Conservation (phyloP, 2,329 filamentous ascomycete genomes). For the Keithomyces neogunnii region DNA sequence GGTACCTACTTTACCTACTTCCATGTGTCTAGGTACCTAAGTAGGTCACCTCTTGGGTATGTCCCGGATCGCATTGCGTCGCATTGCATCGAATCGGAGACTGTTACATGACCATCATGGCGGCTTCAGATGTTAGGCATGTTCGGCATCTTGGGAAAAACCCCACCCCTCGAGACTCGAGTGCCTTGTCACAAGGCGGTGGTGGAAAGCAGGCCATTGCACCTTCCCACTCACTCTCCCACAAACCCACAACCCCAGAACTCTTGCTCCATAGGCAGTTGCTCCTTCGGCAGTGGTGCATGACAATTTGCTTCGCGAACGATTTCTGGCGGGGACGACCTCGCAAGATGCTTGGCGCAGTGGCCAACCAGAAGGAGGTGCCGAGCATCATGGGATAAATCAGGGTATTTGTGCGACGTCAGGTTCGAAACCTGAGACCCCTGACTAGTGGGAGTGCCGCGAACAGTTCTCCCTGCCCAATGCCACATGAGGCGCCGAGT, state of each 20-base stretch:
- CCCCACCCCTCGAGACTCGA: not conserved
- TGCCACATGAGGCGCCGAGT: not conserved
- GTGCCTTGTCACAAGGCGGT: not conserved
- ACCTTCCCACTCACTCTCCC: not conserved
- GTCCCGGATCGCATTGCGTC: conserved; percentile 4
- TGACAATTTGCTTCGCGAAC: not conserved
- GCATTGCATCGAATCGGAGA: conserved; percentile 3
- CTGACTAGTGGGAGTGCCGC: not conserved
- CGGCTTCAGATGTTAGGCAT: not conserved
- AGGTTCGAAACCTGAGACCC: conserved; percentile 4
- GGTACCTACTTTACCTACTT: too few relatives aligned
- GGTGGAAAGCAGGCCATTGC: not conserved
- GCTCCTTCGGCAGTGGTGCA: not conserved
- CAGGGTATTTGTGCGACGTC: not conserved
- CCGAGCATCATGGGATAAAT: not conserved
- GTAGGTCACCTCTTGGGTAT: not conserved
- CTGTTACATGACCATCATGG: not conserved
- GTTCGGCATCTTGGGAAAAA: not conserved
- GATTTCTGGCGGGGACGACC: not conserved
- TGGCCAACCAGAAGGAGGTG: too few relatives aligned
- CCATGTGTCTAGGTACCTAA: too few relatives aligned
- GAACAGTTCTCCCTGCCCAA: not conserved
- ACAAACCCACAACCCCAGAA: not conserved
- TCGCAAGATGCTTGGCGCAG: too few relatives aligned
- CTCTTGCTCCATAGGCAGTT: too few relatives aligned